These are phyloP conservation scores for Syzygium oleosum DNA, from an alignment of 345 rosid species.

Conservation along the genomic window DNA sequence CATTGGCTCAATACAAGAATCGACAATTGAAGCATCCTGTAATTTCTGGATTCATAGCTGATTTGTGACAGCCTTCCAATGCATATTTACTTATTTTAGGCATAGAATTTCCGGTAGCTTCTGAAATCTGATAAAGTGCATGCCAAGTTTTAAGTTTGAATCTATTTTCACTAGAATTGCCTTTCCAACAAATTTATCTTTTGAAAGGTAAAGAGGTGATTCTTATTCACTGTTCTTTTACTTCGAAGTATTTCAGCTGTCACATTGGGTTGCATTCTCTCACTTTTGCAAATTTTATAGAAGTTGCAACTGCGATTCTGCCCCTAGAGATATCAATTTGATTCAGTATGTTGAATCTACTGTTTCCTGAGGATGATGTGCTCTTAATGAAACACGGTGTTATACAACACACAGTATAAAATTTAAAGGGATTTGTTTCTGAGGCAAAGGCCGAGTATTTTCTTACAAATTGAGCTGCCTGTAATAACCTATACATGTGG, in stretches of 20 bases:
- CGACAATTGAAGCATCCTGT: neutral
- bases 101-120: neutral
- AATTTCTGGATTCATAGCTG: neutral
- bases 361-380: neutral
- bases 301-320: neutral
- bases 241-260: neutral
- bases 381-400: neutral
- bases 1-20: neutral
- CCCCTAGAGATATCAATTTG: neutral
- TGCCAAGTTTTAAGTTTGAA: neutral
- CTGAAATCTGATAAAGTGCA: neutral
- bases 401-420: rapidly evolving
- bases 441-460: neutral
- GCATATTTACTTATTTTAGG: neutral
- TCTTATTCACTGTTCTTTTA: neutral
- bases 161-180: neutral
- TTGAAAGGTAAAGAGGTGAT: neutral
- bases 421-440: neutral
- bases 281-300: neutral
- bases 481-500: neutral
- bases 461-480: neutral
- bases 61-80: neutral
- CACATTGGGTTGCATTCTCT: neutral
- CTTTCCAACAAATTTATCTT: neutral
- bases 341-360: neutral